phyloP scores from a whole-genome alignment of 2,329 filamentous ascomycete genomes.

The Alternaria brassicicola region DNA sequence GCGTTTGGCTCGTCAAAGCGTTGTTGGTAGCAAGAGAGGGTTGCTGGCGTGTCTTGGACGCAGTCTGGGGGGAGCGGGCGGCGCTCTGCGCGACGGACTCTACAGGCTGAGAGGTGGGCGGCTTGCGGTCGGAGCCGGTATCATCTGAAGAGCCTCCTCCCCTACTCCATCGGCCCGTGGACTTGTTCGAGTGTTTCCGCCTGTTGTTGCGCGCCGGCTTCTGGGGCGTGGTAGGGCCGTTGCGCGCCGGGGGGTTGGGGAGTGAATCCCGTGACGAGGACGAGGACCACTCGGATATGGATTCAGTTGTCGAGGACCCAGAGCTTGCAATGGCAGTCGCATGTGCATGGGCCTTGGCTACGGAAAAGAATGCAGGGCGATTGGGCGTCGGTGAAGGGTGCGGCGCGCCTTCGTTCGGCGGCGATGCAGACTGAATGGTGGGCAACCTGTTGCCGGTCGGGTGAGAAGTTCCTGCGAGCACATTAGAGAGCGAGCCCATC shows the following conservation, averaged over 20 bases:
- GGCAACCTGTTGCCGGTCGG: constrained; percentile 22
- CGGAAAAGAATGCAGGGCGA: constrained; percentile 17
- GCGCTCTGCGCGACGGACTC: constrained; percentile 22
- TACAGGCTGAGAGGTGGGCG: constrained; percentile 27
- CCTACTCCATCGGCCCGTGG: constrained; percentile 40
- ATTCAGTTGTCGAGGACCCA: constrained; percentile 33
- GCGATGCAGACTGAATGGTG: constrained; percentile 36
- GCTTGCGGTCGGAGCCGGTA: constrained; percentile 33
- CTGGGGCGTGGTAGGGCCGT: constrained; percentile 31
- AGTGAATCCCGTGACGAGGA: constrained; percentile 40
- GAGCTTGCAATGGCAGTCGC: constrained; percentile 35
- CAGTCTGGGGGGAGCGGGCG: constrained; percentile 25
- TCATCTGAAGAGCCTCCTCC: constrained; percentile 36
- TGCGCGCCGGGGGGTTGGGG: constrained; percentile 31
- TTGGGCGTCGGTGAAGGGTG: constrained; percentile 21
- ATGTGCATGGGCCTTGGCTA: constrained; percentile 30
- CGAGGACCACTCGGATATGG: constrained; percentile 39
- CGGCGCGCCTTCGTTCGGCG: constrained; percentile 38
- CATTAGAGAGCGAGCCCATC: constrained; percentile 31
- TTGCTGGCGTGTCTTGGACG: constrained; percentile 24
- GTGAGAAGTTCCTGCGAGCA: constrained; percentile 25
- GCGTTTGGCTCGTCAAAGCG: constrained; percentile 25
- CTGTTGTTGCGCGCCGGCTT: constrained; percentile 36
- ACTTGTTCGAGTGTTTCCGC: constrained; percentile 36
- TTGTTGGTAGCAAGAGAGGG: constrained; percentile 23